Evolutionary conservation across 2,329 filamentous ascomycete species (phyloP).

Genomic region (Eutypella sp.): DNA sequence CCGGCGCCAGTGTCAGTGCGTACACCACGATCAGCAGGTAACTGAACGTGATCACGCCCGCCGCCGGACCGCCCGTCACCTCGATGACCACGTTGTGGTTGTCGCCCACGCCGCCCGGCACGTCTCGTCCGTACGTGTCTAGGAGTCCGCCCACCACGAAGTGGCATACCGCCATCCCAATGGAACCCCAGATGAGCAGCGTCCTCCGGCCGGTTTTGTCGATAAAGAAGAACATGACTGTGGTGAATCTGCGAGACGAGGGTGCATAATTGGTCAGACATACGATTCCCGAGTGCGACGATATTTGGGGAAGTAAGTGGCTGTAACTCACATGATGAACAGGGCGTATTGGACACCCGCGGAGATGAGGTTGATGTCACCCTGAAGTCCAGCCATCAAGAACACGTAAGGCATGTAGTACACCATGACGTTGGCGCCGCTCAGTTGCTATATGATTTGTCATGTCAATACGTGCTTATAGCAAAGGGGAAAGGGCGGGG

Average conservation of each 20-base stretch:
- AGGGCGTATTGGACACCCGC: conserved; percentile 53
- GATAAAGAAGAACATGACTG: conserved; percentile 46
- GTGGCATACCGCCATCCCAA: conserved; percentile 61
- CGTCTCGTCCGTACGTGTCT: conserved; percentile 37
- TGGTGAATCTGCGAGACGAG: conserved; percentile 34
- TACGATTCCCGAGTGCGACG: background rate
- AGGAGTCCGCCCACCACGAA: conserved; percentile 50
- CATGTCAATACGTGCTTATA: background rate
- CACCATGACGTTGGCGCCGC: conserved; percentile 48
- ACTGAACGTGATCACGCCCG: conserved; percentile 61
- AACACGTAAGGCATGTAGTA: conserved; percentile 60
- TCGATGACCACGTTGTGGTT: conserved; percentile 50
- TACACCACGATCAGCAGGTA: conserved; percentile 62
- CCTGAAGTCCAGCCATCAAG: conserved; percentile 50
- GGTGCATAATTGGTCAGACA: background rate
- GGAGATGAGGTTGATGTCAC: conserved; percentile 48
- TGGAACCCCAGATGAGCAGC: conserved; percentile 58
- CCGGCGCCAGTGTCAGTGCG: conserved; percentile 57
- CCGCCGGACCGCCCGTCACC: conserved; percentile 47
- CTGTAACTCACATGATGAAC: conserved; percentile 35
- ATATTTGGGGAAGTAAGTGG: background rate
- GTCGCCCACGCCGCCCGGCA: conserved; percentile 39
- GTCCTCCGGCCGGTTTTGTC: conserved; percentile 56
- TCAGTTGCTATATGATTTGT: conserved; percentile 34
- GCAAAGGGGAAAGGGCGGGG: background rate